Evolutionary conservation across 2,329 filamentous ascomycete genomes (phyloP).

Genomic region (Stagonosporopsis cucurbitacearum): DNA sequence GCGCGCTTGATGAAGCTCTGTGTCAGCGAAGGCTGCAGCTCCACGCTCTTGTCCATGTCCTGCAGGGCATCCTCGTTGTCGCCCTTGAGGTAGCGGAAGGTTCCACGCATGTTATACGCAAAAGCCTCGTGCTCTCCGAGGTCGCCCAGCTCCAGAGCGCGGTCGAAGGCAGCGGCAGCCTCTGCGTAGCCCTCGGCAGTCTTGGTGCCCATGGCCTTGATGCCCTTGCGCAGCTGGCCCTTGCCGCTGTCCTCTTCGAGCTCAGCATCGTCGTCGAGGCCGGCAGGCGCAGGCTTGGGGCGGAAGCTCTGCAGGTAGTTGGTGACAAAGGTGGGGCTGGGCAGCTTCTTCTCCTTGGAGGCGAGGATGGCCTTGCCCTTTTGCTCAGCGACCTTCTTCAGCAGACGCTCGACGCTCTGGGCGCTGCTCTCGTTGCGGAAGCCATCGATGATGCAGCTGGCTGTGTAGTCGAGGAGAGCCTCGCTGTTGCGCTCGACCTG

Average conservation of each 20-base stretch:
- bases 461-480: conserved; percentile 95
- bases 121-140: conserved; percentile 85
- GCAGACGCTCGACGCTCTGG: conserved; percentile 85
- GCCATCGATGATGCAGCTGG: conserved; percentile 97
- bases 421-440: conserved; percentile 93
- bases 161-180: conserved; percentile 83
- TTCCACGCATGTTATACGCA: conserved; percentile 95
- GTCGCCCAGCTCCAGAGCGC: conserved; percentile 80
- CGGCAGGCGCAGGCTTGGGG: conserved; percentile 76
- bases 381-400: conserved; percentile 96
- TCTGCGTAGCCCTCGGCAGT: conserved; percentile 92
- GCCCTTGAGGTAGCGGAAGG: conserved; percentile 90
- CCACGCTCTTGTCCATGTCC: conserved; percentile 91
- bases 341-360: conserved; percentile 82
- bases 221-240: conserved; percentile 83
- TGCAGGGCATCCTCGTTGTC: conserved; percentile 82
- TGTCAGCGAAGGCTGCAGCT: conserved; percentile 84
- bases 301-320: conserved; percentile 99
- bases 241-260: conserved; percentile 78
- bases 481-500: conserved; percentile 90
- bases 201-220: conserved; percentile 81
- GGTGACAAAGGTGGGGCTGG: conserved; percentile 94
- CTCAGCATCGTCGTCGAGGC: conserved; percentile 82
- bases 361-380: conserved; percentile 90
- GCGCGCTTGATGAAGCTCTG: conserved; percentile 99